These are phyloP conservation scores for Tricholoma hemisulphureum DNA, from an alignment of 768 basidiomycete species.

Conservation along the genomic window DNA sequence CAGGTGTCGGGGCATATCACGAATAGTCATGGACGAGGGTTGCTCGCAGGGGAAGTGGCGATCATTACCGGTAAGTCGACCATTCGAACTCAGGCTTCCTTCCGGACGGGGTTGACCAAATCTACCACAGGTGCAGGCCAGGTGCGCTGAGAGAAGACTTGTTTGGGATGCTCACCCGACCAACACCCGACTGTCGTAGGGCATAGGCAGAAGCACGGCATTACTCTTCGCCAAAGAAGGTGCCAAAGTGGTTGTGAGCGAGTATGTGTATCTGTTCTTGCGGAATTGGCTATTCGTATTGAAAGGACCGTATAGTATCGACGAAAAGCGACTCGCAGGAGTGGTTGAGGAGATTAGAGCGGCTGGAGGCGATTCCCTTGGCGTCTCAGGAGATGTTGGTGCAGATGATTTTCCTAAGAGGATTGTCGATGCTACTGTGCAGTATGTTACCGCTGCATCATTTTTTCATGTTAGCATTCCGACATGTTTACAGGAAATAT, in stretches of 20 bases:
- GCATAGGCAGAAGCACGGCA: constrained; percentile 75
- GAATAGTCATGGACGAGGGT: constrained; percentile 51
- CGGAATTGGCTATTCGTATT: not conserved
- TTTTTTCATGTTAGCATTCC: not conserved
- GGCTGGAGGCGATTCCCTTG: constrained; percentile 70
- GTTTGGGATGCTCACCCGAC: not conserved
- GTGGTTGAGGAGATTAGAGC: constrained; percentile 75
- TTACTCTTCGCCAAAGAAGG: constrained; percentile 82
- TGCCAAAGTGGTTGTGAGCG: constrained; percentile 82
- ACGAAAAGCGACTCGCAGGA: constrained; percentile 60
- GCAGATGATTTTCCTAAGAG: constrained; percentile 82
- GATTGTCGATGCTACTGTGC: constrained; percentile 71
- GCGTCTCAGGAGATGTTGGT: constrained; percentile 76
- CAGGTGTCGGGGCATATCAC: constrained; percentile 73
- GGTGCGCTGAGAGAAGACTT: constrained; percentile 34
- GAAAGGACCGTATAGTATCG: constrained; percentile 51
- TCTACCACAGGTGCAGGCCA: constrained; percentile 63
- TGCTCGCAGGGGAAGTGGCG: constrained; percentile 75
- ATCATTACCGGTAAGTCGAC: constrained; percentile 73
- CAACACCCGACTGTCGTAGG: constrained; percentile 53
- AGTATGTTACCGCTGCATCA: constrained; percentile 45
- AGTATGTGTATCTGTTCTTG: constrained; percentile 43
- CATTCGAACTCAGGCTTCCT: not conserved
- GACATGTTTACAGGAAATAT: constrained; percentile 50
- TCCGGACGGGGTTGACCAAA: constrained; percentile 5